Percentiles rank a stretch among this genome's conserved stretches.
Evolutionary conservation across 2,329 filamentous ascomycete genomes (phyloP).

Genomic region (Cladophialophora carrionii): DNA sequence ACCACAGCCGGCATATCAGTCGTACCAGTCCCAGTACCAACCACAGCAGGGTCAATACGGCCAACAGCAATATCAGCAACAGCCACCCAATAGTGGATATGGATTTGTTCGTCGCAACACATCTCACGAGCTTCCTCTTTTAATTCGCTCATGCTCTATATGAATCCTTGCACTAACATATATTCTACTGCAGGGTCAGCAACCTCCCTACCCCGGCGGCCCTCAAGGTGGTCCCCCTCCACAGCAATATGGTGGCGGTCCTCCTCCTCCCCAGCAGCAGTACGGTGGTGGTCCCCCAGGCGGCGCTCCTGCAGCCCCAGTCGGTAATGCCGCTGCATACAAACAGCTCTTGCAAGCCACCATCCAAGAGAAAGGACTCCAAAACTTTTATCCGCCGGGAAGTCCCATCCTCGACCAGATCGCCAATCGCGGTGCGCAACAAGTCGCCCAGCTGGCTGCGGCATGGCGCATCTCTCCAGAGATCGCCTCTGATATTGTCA

Average conservation of each 20-base stretch:
- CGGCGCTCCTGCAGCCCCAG: slow-evolving; percentile 43
- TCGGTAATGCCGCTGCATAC: slow-evolving; percentile 58
- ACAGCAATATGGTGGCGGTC: slow-evolving; percentile 38
- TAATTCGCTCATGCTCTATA: not conserved
- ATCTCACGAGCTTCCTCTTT: slow-evolving; percentile 14
- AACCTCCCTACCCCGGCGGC: slow-evolving; percentile 44
- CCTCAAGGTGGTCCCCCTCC: slow-evolving; percentile 41
- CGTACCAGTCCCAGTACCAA: slow-evolving; percentile 36
- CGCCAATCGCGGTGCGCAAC: slow-evolving; percentile 53
- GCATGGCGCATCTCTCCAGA: slow-evolving; percentile 62
- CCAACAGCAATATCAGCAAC: slow-evolving; percentile 44
- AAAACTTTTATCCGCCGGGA: slow-evolving; percentile 62
- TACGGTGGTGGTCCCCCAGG: slow-evolving; percentile 40
- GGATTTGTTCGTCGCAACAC: slow-evolving; percentile 40
- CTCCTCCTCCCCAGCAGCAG: slow-evolving; percentile 38
- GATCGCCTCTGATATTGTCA: slow-evolving; percentile 65
- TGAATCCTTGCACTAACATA: slow-evolving; percentile 20
- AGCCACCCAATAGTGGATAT: slow-evolving; percentile 44
- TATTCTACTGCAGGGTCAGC: slow-evolving; percentile 30
- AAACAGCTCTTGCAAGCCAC: slow-evolving; percentile 59
- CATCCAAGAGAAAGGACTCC: slow-evolving; percentile 64
- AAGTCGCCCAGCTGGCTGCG: slow-evolving; percentile 60
- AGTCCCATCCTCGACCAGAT: slow-evolving; percentile 57
- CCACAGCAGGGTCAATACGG: slow-evolving; percentile 40
- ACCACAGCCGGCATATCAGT: slow-evolving; percentile 33